A percentile compares a stretch with the other conserved stretches of the same genome.
phyloP scores from a whole-genome alignment of 768 basidiomycete species.

The Hortiboletus campestris region DNA sequence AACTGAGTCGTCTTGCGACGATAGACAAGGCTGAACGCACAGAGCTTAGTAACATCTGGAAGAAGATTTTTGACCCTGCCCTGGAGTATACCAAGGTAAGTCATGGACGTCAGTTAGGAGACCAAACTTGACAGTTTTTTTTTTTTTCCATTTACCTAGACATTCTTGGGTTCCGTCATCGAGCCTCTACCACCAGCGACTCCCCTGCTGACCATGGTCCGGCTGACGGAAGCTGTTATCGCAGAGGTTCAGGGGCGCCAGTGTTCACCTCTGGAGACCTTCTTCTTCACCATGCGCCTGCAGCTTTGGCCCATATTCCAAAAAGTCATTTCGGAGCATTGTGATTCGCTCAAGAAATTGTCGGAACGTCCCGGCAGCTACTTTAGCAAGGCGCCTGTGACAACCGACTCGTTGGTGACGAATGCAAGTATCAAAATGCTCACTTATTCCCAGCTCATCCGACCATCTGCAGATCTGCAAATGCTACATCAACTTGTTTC shows the following conservation, averaged over 20 bases:
- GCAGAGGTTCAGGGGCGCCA: slow-evolving; percentile 72
- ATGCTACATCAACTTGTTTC: slow-evolving; percentile 80
- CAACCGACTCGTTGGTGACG: slow-evolving; percentile 68
- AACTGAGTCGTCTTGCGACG: slow-evolving; percentile 28
- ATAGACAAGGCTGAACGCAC: slow-evolving; percentile 60
- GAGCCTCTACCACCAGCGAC: slow-evolving; percentile 74
- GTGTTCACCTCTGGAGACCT: slow-evolving; percentile 78
- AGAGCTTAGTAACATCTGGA: slow-evolving; percentile 72
- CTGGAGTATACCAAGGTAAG: slow-evolving; percentile 79
- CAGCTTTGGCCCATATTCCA: slow-evolving; percentile 94
- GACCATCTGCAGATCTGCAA: slow-evolving; percentile 53
- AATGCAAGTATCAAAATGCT: slow-evolving; percentile 41
- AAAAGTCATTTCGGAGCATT: slow-evolving; percentile 80
- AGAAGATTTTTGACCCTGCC: slow-evolving; percentile 89
- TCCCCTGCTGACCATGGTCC: slow-evolving; percentile 86
- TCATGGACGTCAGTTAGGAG: not conserved
- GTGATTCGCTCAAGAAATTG: slow-evolving; percentile 78
- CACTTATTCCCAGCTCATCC: not conserved
- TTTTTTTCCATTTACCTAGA: slow-evolving; percentile 37
- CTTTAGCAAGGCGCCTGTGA: slow-evolving; percentile 56
- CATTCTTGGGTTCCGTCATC: slow-evolving; percentile 64
- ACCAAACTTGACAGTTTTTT: not conserved
- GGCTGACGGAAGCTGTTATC: slow-evolving; percentile 80
- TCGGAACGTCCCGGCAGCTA: slow-evolving; percentile 70
- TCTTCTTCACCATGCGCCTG: slow-evolving; percentile 76